These are phyloP conservation scores for Colletotrichum sp. DNA, from an alignment of 2,329 filamentous ascomycete genomes.

Conservation along the genomic window DNA sequence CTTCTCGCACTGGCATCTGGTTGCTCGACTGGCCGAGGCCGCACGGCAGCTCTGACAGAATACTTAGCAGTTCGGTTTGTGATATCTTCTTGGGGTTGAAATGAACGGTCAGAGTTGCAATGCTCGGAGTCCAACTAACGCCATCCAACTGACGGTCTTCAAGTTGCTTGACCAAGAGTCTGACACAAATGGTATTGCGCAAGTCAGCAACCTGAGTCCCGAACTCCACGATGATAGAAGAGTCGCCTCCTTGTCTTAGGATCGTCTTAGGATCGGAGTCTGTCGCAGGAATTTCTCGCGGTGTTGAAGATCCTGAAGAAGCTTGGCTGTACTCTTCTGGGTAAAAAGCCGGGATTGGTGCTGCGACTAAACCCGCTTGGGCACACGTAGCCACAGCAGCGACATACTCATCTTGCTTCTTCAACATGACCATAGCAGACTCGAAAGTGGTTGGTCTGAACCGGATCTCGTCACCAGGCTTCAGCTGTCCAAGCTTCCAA, in stretches of 20 bases:
- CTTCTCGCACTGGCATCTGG: constrained; percentile 18
- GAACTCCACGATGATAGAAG: not conserved
- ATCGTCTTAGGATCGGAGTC: not conserved
- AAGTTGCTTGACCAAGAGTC: not conserved
- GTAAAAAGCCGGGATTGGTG: not conserved
- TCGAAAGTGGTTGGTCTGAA: not conserved
- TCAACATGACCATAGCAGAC: not conserved
- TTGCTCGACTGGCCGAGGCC: not conserved
- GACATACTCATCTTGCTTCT: not conserved
- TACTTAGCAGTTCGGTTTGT: not conserved
- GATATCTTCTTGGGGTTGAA: not conserved
- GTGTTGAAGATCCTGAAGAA: not conserved
- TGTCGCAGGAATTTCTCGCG: not conserved
- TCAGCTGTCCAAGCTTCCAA: constrained; percentile 41
- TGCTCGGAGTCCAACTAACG: not conserved
- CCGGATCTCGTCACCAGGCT: constrained; percentile 28
- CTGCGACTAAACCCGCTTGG: not conserved
- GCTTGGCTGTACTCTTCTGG: not conserved
- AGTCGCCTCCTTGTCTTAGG: not conserved
- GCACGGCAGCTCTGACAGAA: not conserved
- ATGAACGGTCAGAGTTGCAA: not conserved
- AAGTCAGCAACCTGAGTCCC: not conserved
- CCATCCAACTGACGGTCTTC: not conserved
- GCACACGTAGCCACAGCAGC: not conserved
- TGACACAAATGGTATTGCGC: not conserved